Evolutionary conservation across 1,139 yeast species (phyloP), one percentile per base, ranked within the genome.

Genomic region (Meyerozyma guilliermondii): DNA sequence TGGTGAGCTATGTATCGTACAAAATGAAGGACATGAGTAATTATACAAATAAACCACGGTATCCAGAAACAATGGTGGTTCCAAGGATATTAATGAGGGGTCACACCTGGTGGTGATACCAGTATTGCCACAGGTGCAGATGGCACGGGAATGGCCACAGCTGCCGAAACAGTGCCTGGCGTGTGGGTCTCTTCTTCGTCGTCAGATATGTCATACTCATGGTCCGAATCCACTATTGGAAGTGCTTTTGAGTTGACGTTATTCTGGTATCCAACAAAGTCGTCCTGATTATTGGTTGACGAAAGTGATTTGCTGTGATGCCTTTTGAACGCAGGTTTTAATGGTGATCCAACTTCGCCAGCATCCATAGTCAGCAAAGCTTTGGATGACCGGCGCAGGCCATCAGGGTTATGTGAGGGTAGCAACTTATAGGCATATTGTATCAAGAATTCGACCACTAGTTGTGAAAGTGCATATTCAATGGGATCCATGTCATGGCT

Each of bases 401-500:
- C 13, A n/a, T 29, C 33, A 9, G n/a, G 18, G 9, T 29, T 33
- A 17, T 33, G 36, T 5, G 36, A 33, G 5, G 92, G 89, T 46
- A 88, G 66, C 43, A 89, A 71, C 60, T 83, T 82, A 60, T 85
- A 84, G 22, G 92, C 84, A 58, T 91, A 89, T 52, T 85, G 92
- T 45, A 92, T 87, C 65, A 92, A 75, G 52, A 92, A 89, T 58
- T 91, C 95, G 27, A 92, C 85, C 24, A 88, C 96, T 9, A 83
- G 75, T 52, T 92, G 88, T 2, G 96, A 87, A 29, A 89, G 68
- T 17, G 87, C 94, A 63, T 91, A 91, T 61, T 92, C 97, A 30
- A 81, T 85, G 1, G 98, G 97, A 41, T 84, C 80, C 81, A 91
- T 79, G 59, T 89, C 96, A 61, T 92, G 98, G 52, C 75, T 78